Conservation (phyloP, 768 basidiomycete species). For the Hirschioporus abietinus region DNA sequence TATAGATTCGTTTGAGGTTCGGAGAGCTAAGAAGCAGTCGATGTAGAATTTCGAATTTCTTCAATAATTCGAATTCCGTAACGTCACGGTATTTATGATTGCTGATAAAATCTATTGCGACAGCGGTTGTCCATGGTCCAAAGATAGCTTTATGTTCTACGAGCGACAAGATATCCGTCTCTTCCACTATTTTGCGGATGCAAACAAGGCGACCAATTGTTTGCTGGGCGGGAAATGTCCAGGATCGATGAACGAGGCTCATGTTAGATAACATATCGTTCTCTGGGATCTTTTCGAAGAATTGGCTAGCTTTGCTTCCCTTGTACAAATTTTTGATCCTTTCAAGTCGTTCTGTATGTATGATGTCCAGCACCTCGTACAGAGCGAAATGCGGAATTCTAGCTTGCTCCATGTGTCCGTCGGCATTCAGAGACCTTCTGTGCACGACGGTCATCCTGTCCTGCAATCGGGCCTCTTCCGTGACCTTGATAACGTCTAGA, state of each 20-base stretch:
- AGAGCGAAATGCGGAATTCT: background rate
- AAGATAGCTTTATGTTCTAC: background rate
- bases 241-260: background rate
- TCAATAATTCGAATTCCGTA: background rate
- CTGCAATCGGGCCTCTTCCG: background rate
- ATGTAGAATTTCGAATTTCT: background rate
- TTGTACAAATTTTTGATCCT: background rate
- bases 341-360: background rate
- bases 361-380: background rate
- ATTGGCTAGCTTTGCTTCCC: background rate
- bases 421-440: background rate
- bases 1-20: background rate
- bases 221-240: background rate
- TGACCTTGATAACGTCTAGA: background rate
- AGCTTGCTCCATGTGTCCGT: background rate
- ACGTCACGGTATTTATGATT: background rate
- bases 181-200: background rate
- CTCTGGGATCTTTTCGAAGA: background rate
- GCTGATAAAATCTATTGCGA: background rate
- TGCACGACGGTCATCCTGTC: background rate
- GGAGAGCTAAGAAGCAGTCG: background rate
- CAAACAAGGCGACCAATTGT: background rate
- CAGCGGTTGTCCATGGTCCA: background rate
- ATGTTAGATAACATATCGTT: background rate
- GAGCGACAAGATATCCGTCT: too few relatives aligned